Conservation (phyloP, 345 rosid species). For the Dimocarpus longan region DNA sequence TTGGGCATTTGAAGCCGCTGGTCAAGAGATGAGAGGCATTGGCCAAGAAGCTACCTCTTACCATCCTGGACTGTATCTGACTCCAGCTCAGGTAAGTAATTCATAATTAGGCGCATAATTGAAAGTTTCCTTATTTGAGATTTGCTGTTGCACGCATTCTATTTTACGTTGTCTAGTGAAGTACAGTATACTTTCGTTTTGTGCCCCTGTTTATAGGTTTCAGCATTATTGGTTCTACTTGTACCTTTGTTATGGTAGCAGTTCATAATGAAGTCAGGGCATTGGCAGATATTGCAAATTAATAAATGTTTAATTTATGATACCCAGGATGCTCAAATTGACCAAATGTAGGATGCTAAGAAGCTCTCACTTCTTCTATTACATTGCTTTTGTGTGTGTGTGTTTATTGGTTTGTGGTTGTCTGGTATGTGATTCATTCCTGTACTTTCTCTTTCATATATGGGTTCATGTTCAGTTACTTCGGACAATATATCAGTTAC, state of each 20-base stretch:
- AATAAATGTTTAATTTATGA: not conserved
- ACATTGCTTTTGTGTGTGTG: not conserved
- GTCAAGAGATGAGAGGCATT: slow-evolving; percentile 98
- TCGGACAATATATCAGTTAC: not conserved
- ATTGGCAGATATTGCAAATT: not conserved
- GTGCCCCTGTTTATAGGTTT: not conserved
- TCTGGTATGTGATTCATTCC: not conserved
- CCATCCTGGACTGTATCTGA: slow-evolving; percentile 96
- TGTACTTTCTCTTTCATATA: not conserved
- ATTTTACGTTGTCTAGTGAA: not conserved
- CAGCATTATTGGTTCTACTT: too few relatives aligned
- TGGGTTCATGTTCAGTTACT: not conserved
- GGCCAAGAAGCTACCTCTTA: slow-evolving; percentile 88
- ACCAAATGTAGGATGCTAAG: not conserved
- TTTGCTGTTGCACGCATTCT: not conserved
- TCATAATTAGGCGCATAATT: not conserved
- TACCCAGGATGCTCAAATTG: not conserved
- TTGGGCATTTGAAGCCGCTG: slow-evolving; percentile 99
- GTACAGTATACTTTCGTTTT: not conserved
- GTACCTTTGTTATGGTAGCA: not conserved
- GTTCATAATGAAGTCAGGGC: not conserved
- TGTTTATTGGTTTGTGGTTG: not conserved
- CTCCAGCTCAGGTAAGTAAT: slow-evolving; percentile 78
- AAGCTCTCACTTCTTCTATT: not conserved
- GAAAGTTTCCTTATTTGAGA: not conserved